phyloP scores from a whole-genome alignment of 768 basidiomycete species.

The Xerocomus spinulosus region DNA sequence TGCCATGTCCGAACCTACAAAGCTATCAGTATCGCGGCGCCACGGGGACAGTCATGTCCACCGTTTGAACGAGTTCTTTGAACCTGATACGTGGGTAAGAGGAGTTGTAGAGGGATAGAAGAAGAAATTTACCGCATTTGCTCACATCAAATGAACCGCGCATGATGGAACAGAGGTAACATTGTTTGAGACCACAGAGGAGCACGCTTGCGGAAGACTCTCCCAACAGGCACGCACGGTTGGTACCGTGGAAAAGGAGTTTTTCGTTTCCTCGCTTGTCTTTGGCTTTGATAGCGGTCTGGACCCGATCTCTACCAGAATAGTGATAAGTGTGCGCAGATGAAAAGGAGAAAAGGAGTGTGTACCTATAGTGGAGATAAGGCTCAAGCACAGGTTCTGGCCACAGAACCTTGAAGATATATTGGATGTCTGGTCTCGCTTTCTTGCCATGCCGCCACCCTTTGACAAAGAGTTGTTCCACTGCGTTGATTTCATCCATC shows the following conservation, averaged over 20 bases:
- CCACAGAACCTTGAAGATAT: constrained; percentile 49
- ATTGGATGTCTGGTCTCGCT: constrained; percentile 42
- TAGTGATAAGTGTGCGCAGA: constrained; percentile 8
- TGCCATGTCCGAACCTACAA: constrained; percentile 60
- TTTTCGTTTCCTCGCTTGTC: constrained; percentile 46
- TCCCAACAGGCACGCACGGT: constrained; percentile 51
- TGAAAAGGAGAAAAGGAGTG: constrained; percentile 17
- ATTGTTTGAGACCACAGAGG: constrained; percentile 48
- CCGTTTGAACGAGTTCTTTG: constrained; percentile 54
- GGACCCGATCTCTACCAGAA: constrained; percentile 25
- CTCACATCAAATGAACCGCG: constrained; percentile 55
- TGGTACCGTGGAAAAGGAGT: constrained; percentile 67
- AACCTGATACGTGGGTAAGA: constrained; percentile 34
- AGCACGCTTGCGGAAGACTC: constrained; percentile 44
- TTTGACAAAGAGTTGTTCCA: constrained; percentile 46
- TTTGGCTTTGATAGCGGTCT: constrained; percentile 22
- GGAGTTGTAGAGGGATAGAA: neutral
- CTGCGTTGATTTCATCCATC: constrained; percentile 27
- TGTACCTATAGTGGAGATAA: constrained; percentile 46
- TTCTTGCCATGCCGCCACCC: constrained; percentile 58
- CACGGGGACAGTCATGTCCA: constrained; percentile 11
- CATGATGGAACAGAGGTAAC: constrained; percentile 54
- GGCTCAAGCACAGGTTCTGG: constrained; percentile 40
- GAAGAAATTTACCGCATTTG: constrained; percentile 46
- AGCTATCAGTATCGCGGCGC: neutral